Conservation (phyloP, 257 asterid genomes). For the Lavandula angustifolia region DNA sequence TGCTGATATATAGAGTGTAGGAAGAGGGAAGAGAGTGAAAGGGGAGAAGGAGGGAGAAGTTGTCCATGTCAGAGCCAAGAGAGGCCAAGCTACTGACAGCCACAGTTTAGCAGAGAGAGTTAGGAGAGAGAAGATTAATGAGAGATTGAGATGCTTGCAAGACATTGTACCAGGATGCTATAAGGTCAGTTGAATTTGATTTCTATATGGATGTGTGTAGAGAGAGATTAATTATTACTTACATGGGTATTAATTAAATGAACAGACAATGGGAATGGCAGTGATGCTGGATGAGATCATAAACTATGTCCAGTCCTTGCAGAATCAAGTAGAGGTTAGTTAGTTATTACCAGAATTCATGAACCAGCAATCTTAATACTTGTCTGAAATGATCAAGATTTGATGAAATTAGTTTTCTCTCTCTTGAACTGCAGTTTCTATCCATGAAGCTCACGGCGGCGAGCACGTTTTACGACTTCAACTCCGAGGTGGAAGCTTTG, state of each 20-base stretch:
- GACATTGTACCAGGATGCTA: constrained; percentile 93
- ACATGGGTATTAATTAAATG: constrained; percentile 31
- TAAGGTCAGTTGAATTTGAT: constrained; percentile 43
- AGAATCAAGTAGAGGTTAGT: constrained; percentile 87
- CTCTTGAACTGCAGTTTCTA: constrained; percentile 55
- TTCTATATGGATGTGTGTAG: too few relatives aligned
- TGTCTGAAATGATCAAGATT: too few relatives aligned
- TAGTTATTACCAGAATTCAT: too few relatives aligned
- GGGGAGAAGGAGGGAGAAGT: constrained; percentile 53
- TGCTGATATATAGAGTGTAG: constrained; percentile 36
- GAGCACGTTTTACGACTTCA: constrained; percentile 62
- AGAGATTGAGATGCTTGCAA: constrained; percentile 74
- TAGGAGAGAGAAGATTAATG: constrained; percentile 84
- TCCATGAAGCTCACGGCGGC: constrained; percentile 89
- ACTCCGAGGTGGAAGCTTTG: constrained; percentile 48
- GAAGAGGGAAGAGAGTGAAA: constrained; percentile 57
- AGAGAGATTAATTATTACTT: neutral
- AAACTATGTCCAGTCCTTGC: constrained; percentile 81
- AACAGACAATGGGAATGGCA: constrained; percentile 92
- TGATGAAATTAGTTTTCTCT: constrained; percentile 20
- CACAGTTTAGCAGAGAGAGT: constrained; percentile 97
- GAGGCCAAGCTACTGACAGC: constrained; percentile 92
- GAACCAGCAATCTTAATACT: too few relatives aligned
- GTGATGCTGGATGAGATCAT: constrained; percentile 88
- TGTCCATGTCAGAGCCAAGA: constrained; percentile 84